phyloP scores from a whole-genome alignment of 1,139 yeast species.

The Zygoascus sp. region DNA sequence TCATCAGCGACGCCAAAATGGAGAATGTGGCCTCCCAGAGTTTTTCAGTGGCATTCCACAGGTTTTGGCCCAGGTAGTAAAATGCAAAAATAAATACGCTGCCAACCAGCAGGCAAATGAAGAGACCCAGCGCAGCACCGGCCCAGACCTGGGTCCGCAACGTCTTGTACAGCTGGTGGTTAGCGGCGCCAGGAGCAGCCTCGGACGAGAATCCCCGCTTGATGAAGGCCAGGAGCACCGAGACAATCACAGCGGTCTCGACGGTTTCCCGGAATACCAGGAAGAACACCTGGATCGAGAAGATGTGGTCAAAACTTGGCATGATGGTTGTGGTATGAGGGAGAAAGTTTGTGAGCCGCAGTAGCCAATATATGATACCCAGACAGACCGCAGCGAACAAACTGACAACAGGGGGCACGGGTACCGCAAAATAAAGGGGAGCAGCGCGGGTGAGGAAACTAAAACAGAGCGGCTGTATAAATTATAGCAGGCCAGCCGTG shows the following conservation, averaged over 20 bases:
- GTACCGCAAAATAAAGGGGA: no score
- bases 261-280: constrained; percentile 81
- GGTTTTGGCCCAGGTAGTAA: constrained; percentile 70
- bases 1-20: constrained; percentile 70
- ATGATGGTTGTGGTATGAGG: constrained; percentile 31
- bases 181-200: constrained; percentile 21
- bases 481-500: no score
- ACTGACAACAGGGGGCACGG: no score
- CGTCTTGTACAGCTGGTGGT: constrained; percentile 48
- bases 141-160: constrained; percentile 74
- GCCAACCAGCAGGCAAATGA: constrained; percentile 73
- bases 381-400: no score
- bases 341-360: background rate
- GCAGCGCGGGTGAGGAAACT: no score
- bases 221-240: constrained; percentile 77
- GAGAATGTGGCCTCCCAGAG: constrained; percentile 92
- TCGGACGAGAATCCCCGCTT: constrained; percentile 44
- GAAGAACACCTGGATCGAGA: constrained; percentile 77
- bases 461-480: no score
- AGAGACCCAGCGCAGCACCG: constrained; percentile 69
- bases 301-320: constrained; percentile 46
- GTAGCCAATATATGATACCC: no score
- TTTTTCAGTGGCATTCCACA: constrained; percentile 79
- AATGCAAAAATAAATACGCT: constrained; percentile 69
- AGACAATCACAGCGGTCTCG: constrained; percentile 82